These are phyloP conservation scores for Echites panduratus DNA, from an alignment of 257 asterid species.

Conservation along the genomic window DNA sequence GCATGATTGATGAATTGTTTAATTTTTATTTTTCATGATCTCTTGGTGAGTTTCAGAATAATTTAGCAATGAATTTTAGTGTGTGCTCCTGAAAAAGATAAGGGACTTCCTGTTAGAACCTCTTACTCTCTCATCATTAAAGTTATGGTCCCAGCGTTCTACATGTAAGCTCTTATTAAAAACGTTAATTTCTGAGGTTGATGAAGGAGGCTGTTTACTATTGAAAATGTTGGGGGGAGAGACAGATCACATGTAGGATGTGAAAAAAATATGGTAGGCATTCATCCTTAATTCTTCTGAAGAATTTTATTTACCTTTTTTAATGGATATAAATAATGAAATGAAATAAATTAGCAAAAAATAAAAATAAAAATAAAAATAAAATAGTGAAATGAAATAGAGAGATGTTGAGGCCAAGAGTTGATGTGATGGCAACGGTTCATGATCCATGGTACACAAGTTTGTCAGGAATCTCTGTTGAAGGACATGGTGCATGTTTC, in stretches of 20 bases:
- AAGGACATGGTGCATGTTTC: neutral
- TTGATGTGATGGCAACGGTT: neutral
- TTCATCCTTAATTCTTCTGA: neutral
- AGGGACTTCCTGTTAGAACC: neutral
- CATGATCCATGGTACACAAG: neutral
- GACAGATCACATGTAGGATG: too few relatives aligned
- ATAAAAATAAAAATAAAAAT: too few relatives aligned
- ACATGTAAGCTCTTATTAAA: neutral
- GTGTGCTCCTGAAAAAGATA: neutral
- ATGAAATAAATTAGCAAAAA: too few relatives aligned
- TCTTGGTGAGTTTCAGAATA: constrained; percentile 2
- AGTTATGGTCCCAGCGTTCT: neutral
- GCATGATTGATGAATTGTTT: constrained; percentile 6
- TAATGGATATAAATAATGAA: neutral
- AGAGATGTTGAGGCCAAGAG: neutral
- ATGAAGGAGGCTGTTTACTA: neutral
- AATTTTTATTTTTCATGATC: neutral
- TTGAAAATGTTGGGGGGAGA: neutral
- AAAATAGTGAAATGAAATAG: too few relatives aligned
- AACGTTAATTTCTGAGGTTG: neutral
- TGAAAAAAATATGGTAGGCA: too few relatives aligned
- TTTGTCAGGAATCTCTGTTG: neutral
- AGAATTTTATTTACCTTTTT: neutral
- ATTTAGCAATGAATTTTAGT: neutral
- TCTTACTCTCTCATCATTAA: too few relatives aligned